Base-by-base conservation (phyloP, 306 rosid species). In the Carpinus viminea region DNA sequence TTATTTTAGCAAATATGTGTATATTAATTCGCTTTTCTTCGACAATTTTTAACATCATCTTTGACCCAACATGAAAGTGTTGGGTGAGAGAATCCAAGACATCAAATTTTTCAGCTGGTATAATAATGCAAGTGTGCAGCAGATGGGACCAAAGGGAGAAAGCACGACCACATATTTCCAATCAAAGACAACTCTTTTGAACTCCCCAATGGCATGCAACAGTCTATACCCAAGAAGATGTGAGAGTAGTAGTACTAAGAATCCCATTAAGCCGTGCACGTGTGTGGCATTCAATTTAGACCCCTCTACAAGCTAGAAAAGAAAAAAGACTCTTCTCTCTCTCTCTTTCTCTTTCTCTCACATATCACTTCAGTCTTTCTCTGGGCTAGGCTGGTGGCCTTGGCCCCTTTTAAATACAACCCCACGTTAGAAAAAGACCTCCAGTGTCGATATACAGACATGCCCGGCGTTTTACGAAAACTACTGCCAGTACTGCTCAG, bases 271-370 rank as follows among this genome's bases (percentile, higher is more conserved):
- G 41, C 2, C 28, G 45, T 80, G 85, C 90, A 81, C 85, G 87
- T 84, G 85, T 78, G 87, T 72, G 81, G 74, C 85, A 83, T 83
- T 86, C 64, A 71, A 62, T 60, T 26, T 46, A 47, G 79, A 59
- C 74, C 46, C 73, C 47, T 50, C 68, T n/a, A 36, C 34, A 31
- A 31, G 26, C 26, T 24, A 24, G 34, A 31, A 31, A 31, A 38
- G 70, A 78, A 70, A 83, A 83, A 57, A 3, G 82, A 79, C 74
- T 45, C 12, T 31, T 48, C 76, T 12, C 72, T 41, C 21, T 24
- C 7, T 48, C 74, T 13, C 46, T 48, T 70, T 12, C 72, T 41
- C 21, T 24, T 15, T 48, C 74, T 26, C 20, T 13, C 74, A 24
- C 48, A 12, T 48, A 66, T 66, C 71, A 76, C 55, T 65, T 73